Percentiles rank a stretch among this genome's conserved stretches.
Conservation (phyloP, 2,329 filamentous ascomycete genomes). For the Myriosclerotinia duriaeana region DNA sequence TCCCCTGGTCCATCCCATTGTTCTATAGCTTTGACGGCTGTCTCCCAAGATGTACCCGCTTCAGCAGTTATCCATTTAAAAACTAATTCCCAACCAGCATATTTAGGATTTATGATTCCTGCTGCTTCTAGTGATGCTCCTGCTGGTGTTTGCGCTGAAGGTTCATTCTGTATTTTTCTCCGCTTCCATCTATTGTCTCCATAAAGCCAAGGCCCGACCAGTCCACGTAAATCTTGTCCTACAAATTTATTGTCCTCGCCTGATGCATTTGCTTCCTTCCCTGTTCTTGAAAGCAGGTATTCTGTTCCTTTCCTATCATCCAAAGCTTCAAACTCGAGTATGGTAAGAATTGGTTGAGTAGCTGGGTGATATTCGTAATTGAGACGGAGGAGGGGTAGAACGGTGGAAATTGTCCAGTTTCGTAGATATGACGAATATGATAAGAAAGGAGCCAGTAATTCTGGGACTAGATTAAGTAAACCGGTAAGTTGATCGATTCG, state of each 20-base stretch:
- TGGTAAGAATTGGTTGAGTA: conserved; percentile 47
- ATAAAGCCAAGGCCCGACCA: conserved; percentile 74
- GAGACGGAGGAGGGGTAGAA: conserved; percentile 67
- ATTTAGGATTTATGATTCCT: conserved; percentile 41
- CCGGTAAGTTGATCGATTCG: conserved; percentile 71
- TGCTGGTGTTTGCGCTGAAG: conserved; percentile 26
- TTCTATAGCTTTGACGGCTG: conserved; percentile 62
- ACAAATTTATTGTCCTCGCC: conserved; percentile 42
- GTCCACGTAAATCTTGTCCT: conserved; percentile 64
- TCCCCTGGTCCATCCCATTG: conserved; percentile 75
- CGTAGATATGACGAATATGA: conserved; percentile 59
- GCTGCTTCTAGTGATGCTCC: conserved; percentile 34
- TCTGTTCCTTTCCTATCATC: conserved; percentile 59
- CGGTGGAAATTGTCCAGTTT: conserved; percentile 66
- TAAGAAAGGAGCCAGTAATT: conserved; percentile 68
- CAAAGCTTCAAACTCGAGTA: conserved; percentile 63
- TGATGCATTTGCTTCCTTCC: conserved; percentile 30
- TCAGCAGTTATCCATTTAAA: conserved; percentile 65
- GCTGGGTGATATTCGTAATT: conserved; percentile 68
- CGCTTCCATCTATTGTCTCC: conserved; percentile 59
- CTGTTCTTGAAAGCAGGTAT: conserved; percentile 60
- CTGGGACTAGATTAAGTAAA: conserved; percentile 65
- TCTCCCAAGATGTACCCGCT: conserved; percentile 58
- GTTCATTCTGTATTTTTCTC: conserved; percentile 40
- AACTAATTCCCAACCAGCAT: conserved; percentile 67